These are phyloP conservation scores for Colletotrichum shisoi DNA, from an alignment of 2,329 filamentous ascomycete genomes.

Conservation along the genomic window DNA sequence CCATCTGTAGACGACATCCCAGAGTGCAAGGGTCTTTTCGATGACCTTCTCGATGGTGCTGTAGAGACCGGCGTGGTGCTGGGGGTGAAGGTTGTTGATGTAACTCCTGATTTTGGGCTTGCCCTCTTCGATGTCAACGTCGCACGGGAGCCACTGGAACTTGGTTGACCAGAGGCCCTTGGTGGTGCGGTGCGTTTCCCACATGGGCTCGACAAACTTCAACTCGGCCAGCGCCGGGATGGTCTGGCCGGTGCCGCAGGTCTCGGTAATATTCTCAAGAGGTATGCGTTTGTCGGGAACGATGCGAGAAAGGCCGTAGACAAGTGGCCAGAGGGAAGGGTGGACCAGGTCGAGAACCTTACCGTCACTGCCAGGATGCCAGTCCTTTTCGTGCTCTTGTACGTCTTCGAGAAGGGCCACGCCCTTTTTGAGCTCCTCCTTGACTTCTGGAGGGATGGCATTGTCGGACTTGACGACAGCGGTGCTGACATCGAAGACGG, in stretches of 20 bases:
- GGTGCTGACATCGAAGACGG: constrained; percentile 47
- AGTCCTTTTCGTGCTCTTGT: constrained; percentile 62
- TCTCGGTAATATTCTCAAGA: constrained; percentile 49
- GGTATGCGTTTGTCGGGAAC: constrained; percentile 46
- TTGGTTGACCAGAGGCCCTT: constrained; percentile 40
- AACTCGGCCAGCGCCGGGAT: constrained; percentile 39
- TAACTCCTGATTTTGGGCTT: constrained; percentile 57
- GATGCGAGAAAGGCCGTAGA: constrained; percentile 58
- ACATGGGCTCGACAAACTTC: neutral
- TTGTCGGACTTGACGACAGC: constrained; percentile 50
- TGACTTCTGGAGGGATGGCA: constrained; percentile 42
- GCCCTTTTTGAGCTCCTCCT: constrained; percentile 52
- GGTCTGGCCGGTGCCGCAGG: constrained; percentile 48
- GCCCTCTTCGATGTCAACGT: constrained; percentile 53
- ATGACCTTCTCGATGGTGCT: constrained; percentile 53
- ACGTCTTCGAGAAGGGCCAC: constrained; percentile 60
- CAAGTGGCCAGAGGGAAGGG: constrained; percentile 68
- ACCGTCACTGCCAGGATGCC: constrained; percentile 65
- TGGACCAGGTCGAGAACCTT: constrained; percentile 70
- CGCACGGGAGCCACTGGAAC: constrained; percentile 61
- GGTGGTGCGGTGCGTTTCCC: neutral
- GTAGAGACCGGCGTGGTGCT: constrained; percentile 51
- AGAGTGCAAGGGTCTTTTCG: constrained; percentile 54
- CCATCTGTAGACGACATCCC: constrained; percentile 53
- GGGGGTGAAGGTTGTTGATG: constrained; percentile 63